Percentiles rank a stretch among this genome's conserved stretches.
Conservation (phyloP, 1,284 basidiomycete genomes). For the Cryptococcus jaspeensis region DNA sequence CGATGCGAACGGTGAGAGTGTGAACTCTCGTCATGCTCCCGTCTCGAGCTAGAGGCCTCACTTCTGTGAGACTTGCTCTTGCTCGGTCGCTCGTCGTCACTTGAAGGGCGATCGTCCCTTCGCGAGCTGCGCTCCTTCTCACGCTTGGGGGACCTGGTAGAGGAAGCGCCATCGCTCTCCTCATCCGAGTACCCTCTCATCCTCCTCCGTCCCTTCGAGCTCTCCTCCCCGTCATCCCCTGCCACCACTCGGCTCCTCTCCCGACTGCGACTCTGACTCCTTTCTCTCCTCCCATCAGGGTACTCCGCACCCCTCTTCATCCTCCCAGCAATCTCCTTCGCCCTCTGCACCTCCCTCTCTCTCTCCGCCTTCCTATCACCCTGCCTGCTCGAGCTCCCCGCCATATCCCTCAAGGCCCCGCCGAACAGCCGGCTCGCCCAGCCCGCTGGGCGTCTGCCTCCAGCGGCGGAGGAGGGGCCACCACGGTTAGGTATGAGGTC, state of each 20-base stretch:
- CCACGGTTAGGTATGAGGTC: not conserved
- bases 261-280: not conserved
- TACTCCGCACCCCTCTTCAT: conserved; percentile 9
- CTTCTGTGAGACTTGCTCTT: no score
- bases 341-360: conserved; percentile 3
- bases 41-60: no score
- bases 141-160: no score
- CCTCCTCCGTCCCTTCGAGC: no score
- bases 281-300: not conserved
- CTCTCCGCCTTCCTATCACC: not conserved
- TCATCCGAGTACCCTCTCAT: no score
- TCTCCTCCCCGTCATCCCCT: no score
- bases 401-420: conserved; percentile 33
- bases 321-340: conserved; percentile 41
- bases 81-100: no score
- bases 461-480: conserved; percentile 2
- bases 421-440: conserved; percentile 37
- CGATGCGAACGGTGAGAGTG: not conserved
- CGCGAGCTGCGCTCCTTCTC: no score
- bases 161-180: no score
- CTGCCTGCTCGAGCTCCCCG: conserved; percentile 4
- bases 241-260: no score
- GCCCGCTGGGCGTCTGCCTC: conserved; percentile 1
- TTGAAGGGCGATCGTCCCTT: no score
- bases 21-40: no score